These are phyloP conservation scores for Epichloe brachyelytri DNA, from an alignment of 2,329 filamentous ascomycete species.

Conservation along the genomic window DNA sequence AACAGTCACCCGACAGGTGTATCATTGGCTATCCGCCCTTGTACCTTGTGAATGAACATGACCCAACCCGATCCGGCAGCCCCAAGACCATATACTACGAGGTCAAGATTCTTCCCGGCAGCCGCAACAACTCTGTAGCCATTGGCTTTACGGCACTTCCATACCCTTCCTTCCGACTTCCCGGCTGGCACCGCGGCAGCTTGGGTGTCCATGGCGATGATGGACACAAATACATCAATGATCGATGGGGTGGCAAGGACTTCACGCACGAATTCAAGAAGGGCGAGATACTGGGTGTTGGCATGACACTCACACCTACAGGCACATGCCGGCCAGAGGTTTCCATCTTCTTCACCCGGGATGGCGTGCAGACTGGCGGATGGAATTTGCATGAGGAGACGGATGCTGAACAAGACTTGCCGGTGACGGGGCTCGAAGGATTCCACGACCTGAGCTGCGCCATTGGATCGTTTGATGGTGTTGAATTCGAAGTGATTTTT, in stretches of 20 bases:
- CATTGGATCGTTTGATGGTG: slow-evolving; percentile 56
- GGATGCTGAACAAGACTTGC: slow-evolving; percentile 48
- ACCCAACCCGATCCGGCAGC: slow-evolving; percentile 32
- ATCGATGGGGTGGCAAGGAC: slow-evolving; percentile 57
- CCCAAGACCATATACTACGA: slow-evolving; percentile 58
- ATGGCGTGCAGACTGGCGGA: slow-evolving; percentile 43
- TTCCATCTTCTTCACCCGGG: slow-evolving; percentile 52
- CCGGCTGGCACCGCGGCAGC: slow-evolving; percentile 68
- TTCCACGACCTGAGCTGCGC: slow-evolving; percentile 58
- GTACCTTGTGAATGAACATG: slow-evolving; percentile 49
- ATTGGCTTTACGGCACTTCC: slow-evolving; percentile 61
- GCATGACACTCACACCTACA: slow-evolving; percentile 45
- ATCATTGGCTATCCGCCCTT: slow-evolving; percentile 57
- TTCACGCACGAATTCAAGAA: slow-evolving; percentile 52
- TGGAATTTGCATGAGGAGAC: slow-evolving; percentile 69
- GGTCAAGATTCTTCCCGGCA: slow-evolving; percentile 39
- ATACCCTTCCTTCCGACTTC: slow-evolving; percentile 65
- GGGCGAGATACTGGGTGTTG: slow-evolving; percentile 58
- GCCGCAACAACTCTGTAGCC: slow-evolving; percentile 39
- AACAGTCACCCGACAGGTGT: slow-evolving; percentile 43
- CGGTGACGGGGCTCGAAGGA: slow-evolving; percentile 55
- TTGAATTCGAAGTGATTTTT: slow-evolving; percentile 55
- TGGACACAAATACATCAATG: slow-evolving; percentile 63
- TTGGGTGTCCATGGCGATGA: slow-evolving; percentile 72
- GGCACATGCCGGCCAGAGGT: slow-evolving; percentile 17